Evolutionary conservation across 1,284 basidiomycete genomes (phyloP).

Genomic region (Tylopilus orsonianus): DNA sequence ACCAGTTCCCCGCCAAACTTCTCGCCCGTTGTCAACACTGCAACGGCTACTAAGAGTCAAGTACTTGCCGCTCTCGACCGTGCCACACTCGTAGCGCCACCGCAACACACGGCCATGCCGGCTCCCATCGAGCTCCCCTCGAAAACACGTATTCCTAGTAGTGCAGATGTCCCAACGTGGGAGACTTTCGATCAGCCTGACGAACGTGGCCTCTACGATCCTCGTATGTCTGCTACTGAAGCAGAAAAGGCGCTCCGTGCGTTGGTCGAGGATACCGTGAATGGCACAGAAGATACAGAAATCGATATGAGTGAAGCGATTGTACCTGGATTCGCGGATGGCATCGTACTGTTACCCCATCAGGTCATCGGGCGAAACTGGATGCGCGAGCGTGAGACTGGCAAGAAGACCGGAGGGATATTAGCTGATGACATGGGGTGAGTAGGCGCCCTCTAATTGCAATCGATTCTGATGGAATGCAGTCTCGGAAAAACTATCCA

Average conservation of each 20-base stretch:
- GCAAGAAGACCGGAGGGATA: conserved; percentile 83
- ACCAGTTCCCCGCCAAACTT: conserved; percentile 11
- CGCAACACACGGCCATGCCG: conserved; percentile 22
- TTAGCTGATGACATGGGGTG: conserved; percentile 92
- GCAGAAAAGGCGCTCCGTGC: conserved; percentile 67
- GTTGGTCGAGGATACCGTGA: conserved; percentile 49
- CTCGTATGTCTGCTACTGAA: conserved; percentile 42
- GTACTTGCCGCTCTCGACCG: conserved; percentile 29
- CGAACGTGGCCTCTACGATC: conserved; percentile 38
- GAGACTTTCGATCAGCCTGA: conserved; percentile 35
- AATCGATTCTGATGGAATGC: conserved; percentile 5
- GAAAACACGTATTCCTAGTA: conserved; percentile 16
- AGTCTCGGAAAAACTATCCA: conserved; percentile 94
- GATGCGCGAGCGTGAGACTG: conserved; percentile 85
- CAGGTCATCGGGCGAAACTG: conserved; percentile 83
- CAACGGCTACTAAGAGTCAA: conserved; percentile 15
- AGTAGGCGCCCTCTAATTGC: conserved; percentile 12
- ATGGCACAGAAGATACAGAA: conserved; percentile 47
- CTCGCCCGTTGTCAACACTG: not conserved
- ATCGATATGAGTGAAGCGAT: conserved; percentile 63
- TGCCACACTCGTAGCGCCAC: conserved; percentile 12
- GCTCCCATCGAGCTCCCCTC: conserved; percentile 32
- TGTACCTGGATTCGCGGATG: conserved; percentile 72
- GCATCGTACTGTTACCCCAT: conserved; percentile 77
- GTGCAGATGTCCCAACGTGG: conserved; percentile 19